Conservation (phyloP, 352 stramenopile species). For the Thalassiosira exigua region DNA sequence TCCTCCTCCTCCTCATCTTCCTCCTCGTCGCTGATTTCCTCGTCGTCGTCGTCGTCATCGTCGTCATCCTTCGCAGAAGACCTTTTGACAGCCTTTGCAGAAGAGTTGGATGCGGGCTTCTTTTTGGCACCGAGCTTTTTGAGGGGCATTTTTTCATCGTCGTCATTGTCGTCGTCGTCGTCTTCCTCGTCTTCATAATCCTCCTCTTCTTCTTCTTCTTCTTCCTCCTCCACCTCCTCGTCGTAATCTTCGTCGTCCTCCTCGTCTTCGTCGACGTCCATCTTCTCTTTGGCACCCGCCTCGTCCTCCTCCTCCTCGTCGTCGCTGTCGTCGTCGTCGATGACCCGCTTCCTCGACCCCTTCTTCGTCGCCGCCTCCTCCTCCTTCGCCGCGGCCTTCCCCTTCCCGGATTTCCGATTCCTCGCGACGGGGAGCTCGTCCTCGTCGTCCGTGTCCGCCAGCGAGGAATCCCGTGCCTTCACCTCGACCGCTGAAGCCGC, state of each 20-base stretch:
- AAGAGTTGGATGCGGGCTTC: too few relatives aligned
- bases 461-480: background rate
- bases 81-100: too few relatives aligned
- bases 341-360: constrained; percentile 14
- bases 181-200: too few relatives aligned
- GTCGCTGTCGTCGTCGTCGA: constrained; percentile 20
- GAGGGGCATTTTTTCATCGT: too few relatives aligned
- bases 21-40: constrained; percentile 23
- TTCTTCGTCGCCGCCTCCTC: constrained; percentile 8
- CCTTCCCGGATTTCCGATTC: background rate
- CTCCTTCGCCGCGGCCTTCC: constrained; percentile 12
- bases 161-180: too few relatives aligned
- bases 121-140: too few relatives aligned
- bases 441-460: constrained; percentile 55
- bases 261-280: constrained; percentile 22
- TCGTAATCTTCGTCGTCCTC: constrained; percentile 43
- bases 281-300: background rate
- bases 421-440: background rate
- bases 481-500: background rate
- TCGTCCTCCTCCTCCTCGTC: constrained; percentile 1
- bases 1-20: constrained; percentile 7
- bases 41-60: constrained; percentile 11
- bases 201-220: constrained; percentile 18
- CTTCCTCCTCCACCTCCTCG: constrained; percentile 14
- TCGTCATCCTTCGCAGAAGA: constrained; percentile 3